phyloP scores from a whole-genome alignment of 768 basidiomycete species.

The Clavulina sp. region DNA sequence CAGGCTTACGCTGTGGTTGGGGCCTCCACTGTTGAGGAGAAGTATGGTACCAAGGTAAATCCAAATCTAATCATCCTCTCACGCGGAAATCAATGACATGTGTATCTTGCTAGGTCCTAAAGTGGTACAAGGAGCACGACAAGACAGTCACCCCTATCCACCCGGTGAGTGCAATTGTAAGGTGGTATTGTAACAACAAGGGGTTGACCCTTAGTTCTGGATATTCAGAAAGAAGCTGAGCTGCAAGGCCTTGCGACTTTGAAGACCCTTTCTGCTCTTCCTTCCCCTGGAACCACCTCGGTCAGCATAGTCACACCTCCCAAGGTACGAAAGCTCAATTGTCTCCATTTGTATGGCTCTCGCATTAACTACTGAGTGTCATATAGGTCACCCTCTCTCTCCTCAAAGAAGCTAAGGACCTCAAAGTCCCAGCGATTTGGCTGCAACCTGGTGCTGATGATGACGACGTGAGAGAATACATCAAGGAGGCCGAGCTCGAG shows the following conservation, averaged over 20 bases:
- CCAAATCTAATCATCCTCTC: neutral
- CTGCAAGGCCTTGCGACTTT: slow-evolving; percentile 49
- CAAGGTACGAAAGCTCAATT: slow-evolving; percentile 30
- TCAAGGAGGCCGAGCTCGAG: slow-evolving; percentile 43
- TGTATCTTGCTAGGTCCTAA: slow-evolving; percentile 36
- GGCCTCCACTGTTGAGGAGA: slow-evolving; percentile 60
- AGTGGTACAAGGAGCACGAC: slow-evolving; percentile 52
- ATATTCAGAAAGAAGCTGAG: slow-evolving; percentile 42
- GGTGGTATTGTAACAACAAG: neutral
- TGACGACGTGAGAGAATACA: slow-evolving; percentile 39
- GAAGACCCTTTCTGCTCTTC: slow-evolving; percentile 35
- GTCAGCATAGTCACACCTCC: slow-evolving; percentile 66
- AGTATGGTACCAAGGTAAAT: slow-evolving; percentile 61
- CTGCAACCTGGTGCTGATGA: slow-evolving; percentile 80
- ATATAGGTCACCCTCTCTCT: slow-evolving; percentile 49
- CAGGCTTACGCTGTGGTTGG: slow-evolving; percentile 55
- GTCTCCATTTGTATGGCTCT: neutral
- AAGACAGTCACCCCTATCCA: slow-evolving; percentile 56
- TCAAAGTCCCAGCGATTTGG: slow-evolving; percentile 66
- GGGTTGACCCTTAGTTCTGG: slow-evolving; percentile 1
- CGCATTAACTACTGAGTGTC: neutral
- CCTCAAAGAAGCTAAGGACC: slow-evolving; percentile 47
- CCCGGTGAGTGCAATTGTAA: slow-evolving; percentile 29
- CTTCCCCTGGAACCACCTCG: slow-evolving; percentile 45
- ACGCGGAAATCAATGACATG: slow-evolving; percentile 1